These are phyloP conservation scores for Chernovozyma sophiae-reginae DNA, from an alignment of 1,139 yeast species.

Conservation along the genomic window DNA sequence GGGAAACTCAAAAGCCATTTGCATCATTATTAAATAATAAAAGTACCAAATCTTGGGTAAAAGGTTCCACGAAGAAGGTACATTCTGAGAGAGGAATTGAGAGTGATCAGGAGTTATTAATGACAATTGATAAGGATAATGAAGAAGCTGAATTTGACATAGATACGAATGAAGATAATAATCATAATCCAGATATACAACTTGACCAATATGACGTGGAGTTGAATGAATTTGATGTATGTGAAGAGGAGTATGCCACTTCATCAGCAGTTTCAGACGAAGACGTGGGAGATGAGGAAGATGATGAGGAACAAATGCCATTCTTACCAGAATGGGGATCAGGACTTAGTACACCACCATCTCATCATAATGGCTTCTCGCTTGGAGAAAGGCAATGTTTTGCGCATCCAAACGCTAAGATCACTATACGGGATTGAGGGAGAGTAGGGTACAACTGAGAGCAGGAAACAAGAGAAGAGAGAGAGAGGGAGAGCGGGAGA, in stretches of 20 bases:
- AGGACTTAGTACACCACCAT: conserved; percentile 29
- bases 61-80: neutral
- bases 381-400: conserved; percentile 33
- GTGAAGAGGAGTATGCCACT: conserved; percentile 11
- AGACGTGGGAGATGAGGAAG: conserved; percentile 7
- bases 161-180: conserved; percentile 20
- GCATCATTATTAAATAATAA: conserved; percentile 5
- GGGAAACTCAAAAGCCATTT: conserved; percentile 80
- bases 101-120: no score
- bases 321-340: conserved; percentile 25
- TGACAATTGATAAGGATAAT: conserved; percentile 2
- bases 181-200: conserved; percentile 7
- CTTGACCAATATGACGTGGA: neutral
- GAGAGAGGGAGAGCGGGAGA: neutral
- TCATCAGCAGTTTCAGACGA: conserved; percentile 9
- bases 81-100: neutral
- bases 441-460: neutral
- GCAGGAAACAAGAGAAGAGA: neutral
- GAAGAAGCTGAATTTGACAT: conserved; percentile 26
- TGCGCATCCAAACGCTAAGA: conserved; percentile 40
- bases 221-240: conserved; percentile 6
- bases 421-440: conserved; percentile 16
- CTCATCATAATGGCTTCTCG: conserved; percentile 15
- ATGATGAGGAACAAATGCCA: conserved; percentile 15
- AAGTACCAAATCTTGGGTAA: neutral